Evolutionary conservation across 768 basidiomycete genomes (phyloP), one percentile per base, ranked within the genome.

Genomic region (Rhizopogon sp.): DNA sequence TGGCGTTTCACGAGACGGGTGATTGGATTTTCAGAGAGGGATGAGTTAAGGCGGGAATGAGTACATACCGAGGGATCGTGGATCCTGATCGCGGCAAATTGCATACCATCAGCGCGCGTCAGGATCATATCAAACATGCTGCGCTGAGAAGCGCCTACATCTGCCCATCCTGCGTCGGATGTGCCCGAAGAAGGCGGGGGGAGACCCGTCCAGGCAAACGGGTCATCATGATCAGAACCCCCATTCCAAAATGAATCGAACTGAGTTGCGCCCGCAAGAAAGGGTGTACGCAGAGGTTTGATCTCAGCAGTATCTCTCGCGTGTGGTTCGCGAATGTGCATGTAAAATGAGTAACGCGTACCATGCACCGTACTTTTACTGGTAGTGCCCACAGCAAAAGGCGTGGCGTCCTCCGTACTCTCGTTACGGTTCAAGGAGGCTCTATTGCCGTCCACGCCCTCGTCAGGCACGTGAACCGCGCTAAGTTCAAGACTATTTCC

Each of bases 281-380:
- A 29, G 5, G 57, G 17, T 20, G 52, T 53, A 17, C 3, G 25
- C 25, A 31, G 31, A 22, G 43, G 43, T 29, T 17, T 31, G 8
- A 54, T 13, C n/a, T 35, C 64, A 33, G 56, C 20, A 2, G 3
- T 16, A n/a, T 42, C 50, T 14, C 25, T 17, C 13, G 52, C 17
- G 17, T 45, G 47, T 63, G 61, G 66, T 10, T 49, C 35, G 20
- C 47, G 41, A 16, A 22, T 46, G 29, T 49, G 58, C n/a, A 25
- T 25, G 25, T 3, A 25, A 17, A 70, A 55, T 46, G 35, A 22
- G 55, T 70, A 68, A 41, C 59, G 57, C 9, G 66, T 60, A 31
- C 68, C 68, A 16, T 71, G 70, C 39, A 68, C 29, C 1, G 66
- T 70, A 10, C 43, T 50, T 54, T 71, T 71, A 47, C 68, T 69